A percentile compares a stretch with the other conserved stretches of the same genome.
Conservation (phyloP, 208 protist species). For the Leishmania mexicana region DNA sequence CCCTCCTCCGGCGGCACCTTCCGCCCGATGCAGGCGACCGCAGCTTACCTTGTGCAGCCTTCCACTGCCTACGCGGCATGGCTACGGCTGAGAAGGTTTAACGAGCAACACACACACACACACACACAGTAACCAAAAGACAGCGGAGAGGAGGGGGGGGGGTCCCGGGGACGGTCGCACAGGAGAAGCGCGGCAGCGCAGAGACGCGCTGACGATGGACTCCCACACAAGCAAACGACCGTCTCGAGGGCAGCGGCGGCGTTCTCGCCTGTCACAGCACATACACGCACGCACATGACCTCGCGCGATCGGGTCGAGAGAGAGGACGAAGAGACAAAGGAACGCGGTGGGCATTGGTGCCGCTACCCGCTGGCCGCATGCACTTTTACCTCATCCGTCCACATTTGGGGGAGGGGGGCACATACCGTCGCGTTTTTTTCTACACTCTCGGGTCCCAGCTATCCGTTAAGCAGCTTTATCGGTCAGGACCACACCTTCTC, state of each 20-base stretch:
- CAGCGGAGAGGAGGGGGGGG: not conserved
- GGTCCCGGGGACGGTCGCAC: not conserved
- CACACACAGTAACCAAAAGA: not conserved
- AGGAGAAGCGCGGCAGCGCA: not conserved
- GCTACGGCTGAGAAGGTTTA: not conserved
- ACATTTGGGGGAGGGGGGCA: too few species aligned
- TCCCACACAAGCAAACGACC: not conserved
- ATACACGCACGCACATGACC: not conserved
- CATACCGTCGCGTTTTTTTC: too few species aligned
- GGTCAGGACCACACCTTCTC: too few species aligned
- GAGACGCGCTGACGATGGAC: not conserved
- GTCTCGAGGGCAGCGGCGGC: not conserved
- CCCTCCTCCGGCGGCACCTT: not conserved
- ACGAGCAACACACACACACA: not conserved
- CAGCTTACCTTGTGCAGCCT: not conserved
- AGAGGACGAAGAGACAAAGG: not conserved
- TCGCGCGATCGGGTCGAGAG: not conserved
- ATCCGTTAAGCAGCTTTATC: too few species aligned
- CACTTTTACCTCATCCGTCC: too few species aligned
- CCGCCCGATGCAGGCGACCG: not conserved
- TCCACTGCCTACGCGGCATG: not conserved
- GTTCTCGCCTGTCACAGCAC: not conserved
- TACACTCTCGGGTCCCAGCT: too few species aligned
- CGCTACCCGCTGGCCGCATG: too few species aligned
- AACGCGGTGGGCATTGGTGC: too few species aligned